Evolutionary conservation across 371 early-diverging fungal species (phyloP), one percentile per base, ranked within the genome.

Genomic region (Zopfochytrium polystomum): DNA sequence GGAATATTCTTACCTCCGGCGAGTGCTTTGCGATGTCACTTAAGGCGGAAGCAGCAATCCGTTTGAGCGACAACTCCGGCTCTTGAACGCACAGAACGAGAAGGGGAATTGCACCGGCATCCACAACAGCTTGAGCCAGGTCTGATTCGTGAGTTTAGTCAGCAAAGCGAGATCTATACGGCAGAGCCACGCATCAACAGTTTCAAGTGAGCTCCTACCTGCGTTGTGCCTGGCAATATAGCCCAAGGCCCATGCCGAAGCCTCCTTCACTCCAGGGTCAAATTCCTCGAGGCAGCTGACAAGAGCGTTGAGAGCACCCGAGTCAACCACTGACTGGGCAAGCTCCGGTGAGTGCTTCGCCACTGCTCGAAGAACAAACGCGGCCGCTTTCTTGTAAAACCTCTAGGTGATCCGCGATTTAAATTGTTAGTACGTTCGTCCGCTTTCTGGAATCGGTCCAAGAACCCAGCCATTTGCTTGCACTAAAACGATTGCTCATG

Each of bases 371-470:
- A 82, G 65, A 7, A 80, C 78, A 57, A 82, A 82, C 2, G 77
- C 73, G n/a, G 77, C 77, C 20, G 80, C 78, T 61, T 82, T 82
- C 53, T 79, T 80, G 69, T 80, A 79, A 61, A 80, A 82, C 29
- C 80, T 38, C 79, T 80, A 63, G 4, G 3, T 25, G 15, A 22
- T 32, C 42, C 11, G 33, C 13, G 20, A 38, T 9, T 38, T 38
- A n/a, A n/a, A n/a, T n/a, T n/a, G n/a, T n/a, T n/a, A n/a, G n/a
- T n/a, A n/a, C n/a, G n/a, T n/a, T n/a, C n/a, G n/a, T n/a, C n/a
- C n/a, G n/a, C n/a, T 38, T 38, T 38, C 7, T 38, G 11, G 18
- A 38, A 38, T 25, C 15, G 48, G 7, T 47, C 7, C 7, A 7
- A 47, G 25, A 20, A 13, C 15, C 13, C 25, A 11, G 9, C 32